phyloP scores from a whole-genome alignment of 129 eudicot species.

The Escallonia herrerae region DNA sequence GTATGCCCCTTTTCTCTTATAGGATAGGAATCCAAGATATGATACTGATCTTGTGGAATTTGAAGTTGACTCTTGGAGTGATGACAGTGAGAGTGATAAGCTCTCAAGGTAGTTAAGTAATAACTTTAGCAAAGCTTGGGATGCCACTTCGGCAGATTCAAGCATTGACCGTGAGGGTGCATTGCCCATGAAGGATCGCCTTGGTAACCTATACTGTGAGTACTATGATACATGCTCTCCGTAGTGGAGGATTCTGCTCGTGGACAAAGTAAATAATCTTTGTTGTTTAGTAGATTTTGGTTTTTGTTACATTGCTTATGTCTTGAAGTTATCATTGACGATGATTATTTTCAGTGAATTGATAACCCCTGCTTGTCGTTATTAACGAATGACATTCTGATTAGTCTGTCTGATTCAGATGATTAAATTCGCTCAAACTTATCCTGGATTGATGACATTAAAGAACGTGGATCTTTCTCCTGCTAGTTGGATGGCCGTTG shows the following conservation, averaged over 20 bases:
- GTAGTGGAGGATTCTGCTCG: constrained; percentile 17
- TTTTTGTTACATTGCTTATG: no score
- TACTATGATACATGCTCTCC: constrained; percentile 18
- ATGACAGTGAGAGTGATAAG: constrained; percentile 9
- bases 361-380: background rate
- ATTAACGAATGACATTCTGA: background rate
- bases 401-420: constrained; percentile 14
- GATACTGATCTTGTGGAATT: background rate
- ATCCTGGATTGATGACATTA: constrained; percentile 22
- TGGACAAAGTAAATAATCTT: constrained; percentile 13
- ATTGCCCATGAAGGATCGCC: background rate
- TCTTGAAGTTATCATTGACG: no score
- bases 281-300: background rate
- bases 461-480: no score
- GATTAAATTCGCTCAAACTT: background rate
- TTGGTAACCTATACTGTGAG: constrained; percentile 13
- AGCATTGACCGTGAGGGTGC: constrained; percentile 5
- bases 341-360: no score
- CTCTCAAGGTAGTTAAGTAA: constrained; percentile 13
- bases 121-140: constrained; percentile 6
- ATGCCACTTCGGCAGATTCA: constrained; percentile 10
- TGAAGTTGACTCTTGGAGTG: constrained; percentile 8
- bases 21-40: constrained; percentile 2
- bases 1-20: background rate
- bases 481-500: constrained; percentile 49